phyloP scores from a whole-genome alignment of 179 eudicot genomes.

The Beta lomatogona region DNA sequence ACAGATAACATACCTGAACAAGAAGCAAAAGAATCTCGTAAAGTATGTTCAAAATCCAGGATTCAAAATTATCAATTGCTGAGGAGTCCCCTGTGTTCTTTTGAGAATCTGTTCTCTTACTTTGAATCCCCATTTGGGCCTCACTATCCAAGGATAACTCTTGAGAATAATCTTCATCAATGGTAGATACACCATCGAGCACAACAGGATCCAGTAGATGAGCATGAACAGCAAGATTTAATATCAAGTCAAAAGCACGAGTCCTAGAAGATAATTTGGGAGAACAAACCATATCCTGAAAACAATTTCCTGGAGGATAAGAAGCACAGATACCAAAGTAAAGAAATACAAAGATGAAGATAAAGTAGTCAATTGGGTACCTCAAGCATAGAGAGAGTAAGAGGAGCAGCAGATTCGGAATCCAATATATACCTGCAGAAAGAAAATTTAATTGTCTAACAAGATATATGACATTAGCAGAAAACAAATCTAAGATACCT shows the following conservation, averaged over 20 bases:
- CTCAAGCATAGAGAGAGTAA: conserved; percentile 87
- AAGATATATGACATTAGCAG: not conserved
- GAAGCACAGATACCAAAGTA: conserved; percentile 19
- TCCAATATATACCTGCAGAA: conserved; percentile 81
- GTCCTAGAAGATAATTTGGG: conserved; percentile 65
- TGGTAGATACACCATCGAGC: conserved; percentile 64
- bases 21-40: conserved; percentile 85
- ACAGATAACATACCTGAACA: conserved; percentile 73
- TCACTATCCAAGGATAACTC: conserved; percentile 58
- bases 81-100: conserved; percentile 47
- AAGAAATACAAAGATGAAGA: not conserved
- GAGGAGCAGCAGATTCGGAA: conserved; percentile 89
- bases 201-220: conserved; percentile 89
- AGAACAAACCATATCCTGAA: conserved; percentile 90
- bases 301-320: conserved; percentile 25
- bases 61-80: conserved; percentile 79
- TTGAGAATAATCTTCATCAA: conserved; percentile 76
- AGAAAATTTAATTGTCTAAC: conserved; percentile 1
- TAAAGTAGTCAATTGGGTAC: conserved; percentile 39
- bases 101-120: conserved; percentile 48
- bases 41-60: conserved; percentile 84
- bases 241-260: conserved; percentile 88
- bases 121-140: conserved; percentile 48
- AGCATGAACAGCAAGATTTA: conserved; percentile 97
- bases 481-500: not conserved